These are phyloP conservation scores for Cercospora sp. DNA, from an alignment of 2,329 filamentous ascomycete species.

Conservation along the genomic window DNA sequence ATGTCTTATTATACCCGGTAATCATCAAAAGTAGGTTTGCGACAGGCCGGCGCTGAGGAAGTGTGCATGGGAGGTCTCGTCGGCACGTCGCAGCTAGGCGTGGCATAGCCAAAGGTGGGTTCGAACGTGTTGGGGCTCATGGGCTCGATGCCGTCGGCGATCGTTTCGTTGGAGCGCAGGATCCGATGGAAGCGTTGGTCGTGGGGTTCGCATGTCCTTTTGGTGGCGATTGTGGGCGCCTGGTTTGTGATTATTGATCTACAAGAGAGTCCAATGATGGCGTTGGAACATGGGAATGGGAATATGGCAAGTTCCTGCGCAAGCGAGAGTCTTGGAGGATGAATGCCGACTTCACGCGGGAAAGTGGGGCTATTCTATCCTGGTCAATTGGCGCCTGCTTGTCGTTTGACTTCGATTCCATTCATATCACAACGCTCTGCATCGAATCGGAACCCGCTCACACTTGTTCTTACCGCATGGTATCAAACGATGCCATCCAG, in stretches of 20 bases:
- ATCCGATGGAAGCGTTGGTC: neutral
- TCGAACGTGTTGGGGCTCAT: neutral
- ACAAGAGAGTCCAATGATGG: neutral
- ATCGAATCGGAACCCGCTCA: neutral
- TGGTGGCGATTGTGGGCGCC: neutral
- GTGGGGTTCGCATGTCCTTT: neutral
- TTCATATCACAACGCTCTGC: neutral
- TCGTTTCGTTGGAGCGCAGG: neutral
- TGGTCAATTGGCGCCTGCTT: too few species aligned
- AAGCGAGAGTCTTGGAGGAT: neutral
- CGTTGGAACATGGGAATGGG: too few species aligned
- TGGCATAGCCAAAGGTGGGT: neutral
- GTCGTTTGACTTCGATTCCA: neutral
- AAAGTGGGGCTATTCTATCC: neutral
- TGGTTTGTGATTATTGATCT: neutral
- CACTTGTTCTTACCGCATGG: neutral
- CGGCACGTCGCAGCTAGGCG: neutral
- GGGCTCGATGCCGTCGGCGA: neutral
- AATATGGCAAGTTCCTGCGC: neutral
- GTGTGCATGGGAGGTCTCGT: neutral
- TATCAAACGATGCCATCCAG: neutral
- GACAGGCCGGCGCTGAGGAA: neutral
- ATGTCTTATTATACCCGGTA: neutral
- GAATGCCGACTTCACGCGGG: neutral
- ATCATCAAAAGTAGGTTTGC: constrained; percentile 1